Conservation (phyloP, 2,329 filamentous ascomycete genomes). For the Massarina eburnea region DNA sequence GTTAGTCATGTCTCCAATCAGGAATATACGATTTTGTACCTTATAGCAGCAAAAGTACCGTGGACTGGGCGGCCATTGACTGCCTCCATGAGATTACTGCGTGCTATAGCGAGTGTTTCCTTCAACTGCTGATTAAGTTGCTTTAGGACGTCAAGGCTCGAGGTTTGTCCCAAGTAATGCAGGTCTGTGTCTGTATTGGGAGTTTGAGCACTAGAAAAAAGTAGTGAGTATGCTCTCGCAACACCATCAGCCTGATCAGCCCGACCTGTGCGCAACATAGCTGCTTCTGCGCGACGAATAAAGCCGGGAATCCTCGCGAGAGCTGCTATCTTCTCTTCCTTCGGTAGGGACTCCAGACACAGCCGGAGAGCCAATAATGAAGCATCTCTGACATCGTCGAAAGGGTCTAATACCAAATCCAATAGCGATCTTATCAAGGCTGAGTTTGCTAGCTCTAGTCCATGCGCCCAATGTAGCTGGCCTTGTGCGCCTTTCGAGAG, state of each 20-base stretch:
- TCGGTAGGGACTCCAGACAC: conserved; percentile 24
- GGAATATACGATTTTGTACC: conserved; percentile 14
- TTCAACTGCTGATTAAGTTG: conserved; percentile 64
- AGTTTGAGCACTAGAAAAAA: conserved; percentile 53
- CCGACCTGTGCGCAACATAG: conserved; percentile 71
- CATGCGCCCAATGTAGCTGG: conserved; percentile 54
- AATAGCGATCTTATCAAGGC: conserved; percentile 64
- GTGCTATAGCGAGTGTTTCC: conserved; percentile 63
- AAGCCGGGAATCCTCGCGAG: conserved; percentile 26
- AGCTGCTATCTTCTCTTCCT: conserved; percentile 10
- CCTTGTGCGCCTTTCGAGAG: conserved; percentile 53
- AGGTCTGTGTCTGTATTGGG: conserved; percentile 27
- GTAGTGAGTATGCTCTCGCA: conserved; percentile 71
- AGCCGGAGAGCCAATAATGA: conserved; percentile 50
- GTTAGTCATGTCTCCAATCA: not conserved
- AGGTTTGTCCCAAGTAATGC: conserved; percentile 16
- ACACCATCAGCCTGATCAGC: conserved; percentile 93
- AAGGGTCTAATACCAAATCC: conserved; percentile 84
- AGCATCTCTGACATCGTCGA: conserved; percentile 79
- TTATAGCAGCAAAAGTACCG: conserved; percentile 44
- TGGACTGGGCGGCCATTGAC: conserved; percentile 51
- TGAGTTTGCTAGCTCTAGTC: conserved; percentile 47
- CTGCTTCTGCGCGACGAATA: conserved; percentile 48
- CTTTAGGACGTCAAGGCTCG: conserved; percentile 55
- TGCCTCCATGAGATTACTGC: conserved; percentile 65